These are phyloP conservation scores for Symbiodinium natans DNA, from an alignment of 73 alveolate species.

Conservation along the genomic window DNA sequence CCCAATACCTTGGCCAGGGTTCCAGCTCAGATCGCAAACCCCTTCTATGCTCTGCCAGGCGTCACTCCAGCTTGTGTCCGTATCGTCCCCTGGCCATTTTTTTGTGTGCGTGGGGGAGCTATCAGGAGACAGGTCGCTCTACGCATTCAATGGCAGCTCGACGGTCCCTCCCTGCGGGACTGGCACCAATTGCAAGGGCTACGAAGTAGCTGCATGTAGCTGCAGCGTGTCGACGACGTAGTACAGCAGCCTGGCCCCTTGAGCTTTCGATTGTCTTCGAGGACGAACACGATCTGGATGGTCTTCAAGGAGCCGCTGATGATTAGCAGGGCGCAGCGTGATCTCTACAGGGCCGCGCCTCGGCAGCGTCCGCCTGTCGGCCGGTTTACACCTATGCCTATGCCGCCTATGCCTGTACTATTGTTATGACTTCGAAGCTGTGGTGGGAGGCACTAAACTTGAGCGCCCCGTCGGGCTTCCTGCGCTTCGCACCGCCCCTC, in stretches of 20 bases:
- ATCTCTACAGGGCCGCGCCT: constrained; percentile 20
- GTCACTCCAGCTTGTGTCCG: too few species aligned
- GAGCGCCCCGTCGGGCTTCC: constrained; percentile 64
- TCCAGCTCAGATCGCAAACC: constrained; percentile 66
- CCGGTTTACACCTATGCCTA: neutral
- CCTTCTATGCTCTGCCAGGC: constrained; percentile 84
- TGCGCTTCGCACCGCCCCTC: constrained; percentile 72
- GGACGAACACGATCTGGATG: constrained; percentile 90
- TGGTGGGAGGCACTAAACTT: constrained; percentile 70
- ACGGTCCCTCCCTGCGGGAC: constrained; percentile 87
- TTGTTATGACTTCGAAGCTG: too few species aligned
- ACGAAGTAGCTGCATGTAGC: too few species aligned
- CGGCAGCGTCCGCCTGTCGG: neutral
- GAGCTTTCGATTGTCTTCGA: too few species aligned
- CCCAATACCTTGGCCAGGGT: constrained; percentile 17
- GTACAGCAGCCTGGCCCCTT: too few species aligned
- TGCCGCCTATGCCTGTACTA: too few species aligned
- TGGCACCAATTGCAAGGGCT: too few species aligned
- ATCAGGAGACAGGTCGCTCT: constrained; percentile 49
- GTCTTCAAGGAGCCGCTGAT: constrained; percentile 80
- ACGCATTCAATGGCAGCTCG: constrained; percentile 56
- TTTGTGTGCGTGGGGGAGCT: neutral
- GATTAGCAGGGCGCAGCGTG: constrained; percentile 83
- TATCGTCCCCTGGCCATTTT: too few species aligned
- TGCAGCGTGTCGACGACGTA: neutral